These are phyloP conservation scores for Juglanconis oblonga DNA, from an alignment of 2,329 filamentous ascomycete species.

Conservation along the genomic window DNA sequence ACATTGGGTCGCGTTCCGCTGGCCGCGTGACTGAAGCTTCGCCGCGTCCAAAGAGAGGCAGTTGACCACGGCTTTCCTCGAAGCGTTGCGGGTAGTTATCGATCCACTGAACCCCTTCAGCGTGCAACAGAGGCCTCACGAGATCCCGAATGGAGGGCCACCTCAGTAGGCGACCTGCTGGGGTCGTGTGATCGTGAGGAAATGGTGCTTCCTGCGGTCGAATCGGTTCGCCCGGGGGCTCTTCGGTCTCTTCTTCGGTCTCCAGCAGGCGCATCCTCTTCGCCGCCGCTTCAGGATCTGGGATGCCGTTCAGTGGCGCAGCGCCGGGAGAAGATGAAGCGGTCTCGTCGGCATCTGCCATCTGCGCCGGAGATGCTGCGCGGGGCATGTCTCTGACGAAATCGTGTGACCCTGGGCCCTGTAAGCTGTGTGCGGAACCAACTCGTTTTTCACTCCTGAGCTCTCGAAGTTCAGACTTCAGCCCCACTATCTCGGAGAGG, in stretches of 20 bases:
- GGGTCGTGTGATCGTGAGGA: conserved; percentile 82
- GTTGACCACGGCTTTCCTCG: conserved; percentile 70
- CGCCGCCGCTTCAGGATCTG: conserved; percentile 19
- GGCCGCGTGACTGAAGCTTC: conserved; percentile 65
- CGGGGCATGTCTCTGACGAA: neutral
- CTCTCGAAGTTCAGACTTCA: conserved; percentile 25
- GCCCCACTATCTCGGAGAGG: conserved; percentile 31
- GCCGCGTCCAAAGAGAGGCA: conserved; percentile 75
- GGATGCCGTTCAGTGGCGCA: conserved; percentile 5
- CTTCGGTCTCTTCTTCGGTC: conserved; percentile 26
- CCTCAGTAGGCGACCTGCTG: conserved; percentile 76
- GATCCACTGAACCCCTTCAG: conserved; percentile 51
- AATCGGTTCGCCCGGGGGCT: conserved; percentile 34
- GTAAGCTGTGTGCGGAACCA: conserved; percentile 5
- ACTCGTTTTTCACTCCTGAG: conserved; percentile 5
- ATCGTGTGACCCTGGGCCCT: neutral
- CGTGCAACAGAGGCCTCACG: conserved; percentile 49
- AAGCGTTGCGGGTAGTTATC: conserved; percentile 73
- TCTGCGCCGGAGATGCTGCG: conserved; percentile 5
- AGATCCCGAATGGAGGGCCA: conserved; percentile 68
- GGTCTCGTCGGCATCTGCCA: conserved; percentile 4
- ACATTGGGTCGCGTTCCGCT: conserved; percentile 38
- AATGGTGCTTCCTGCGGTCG: conserved; percentile 65
- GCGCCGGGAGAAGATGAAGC: conserved; percentile 7
- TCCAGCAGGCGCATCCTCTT: conserved; percentile 32